phyloP scores from a whole-genome alignment of 2,329 filamentous ascomycete species.

The Grosmannia clavigera region DNA sequence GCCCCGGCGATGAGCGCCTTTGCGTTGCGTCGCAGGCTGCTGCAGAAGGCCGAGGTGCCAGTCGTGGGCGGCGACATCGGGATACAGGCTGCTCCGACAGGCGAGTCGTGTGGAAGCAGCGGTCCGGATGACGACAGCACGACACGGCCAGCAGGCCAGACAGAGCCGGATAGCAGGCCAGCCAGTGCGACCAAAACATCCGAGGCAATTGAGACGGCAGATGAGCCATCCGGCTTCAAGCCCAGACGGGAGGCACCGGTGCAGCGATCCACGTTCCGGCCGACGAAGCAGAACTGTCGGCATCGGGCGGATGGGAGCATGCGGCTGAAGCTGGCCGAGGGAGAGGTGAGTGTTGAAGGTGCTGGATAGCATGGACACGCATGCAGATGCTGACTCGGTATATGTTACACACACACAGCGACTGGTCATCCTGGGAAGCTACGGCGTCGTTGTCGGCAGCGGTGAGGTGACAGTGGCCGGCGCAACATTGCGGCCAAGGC shows the following conservation, averaged over 20 bases:
- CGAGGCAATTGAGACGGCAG: not conserved
- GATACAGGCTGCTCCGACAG: not conserved
- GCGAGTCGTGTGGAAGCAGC: not conserved
- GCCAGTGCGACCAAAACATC: not conserved
- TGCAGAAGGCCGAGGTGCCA: conserved; percentile 12
- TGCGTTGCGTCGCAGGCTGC: conserved; percentile 28
- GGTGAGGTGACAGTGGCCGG: conserved; percentile 56
- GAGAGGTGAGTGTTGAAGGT: conserved; percentile 28
- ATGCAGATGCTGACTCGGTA: not conserved
- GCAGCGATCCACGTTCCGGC: conserved; percentile 33
- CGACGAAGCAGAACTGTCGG: conserved; percentile 30
- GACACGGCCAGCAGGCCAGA: not conserved
- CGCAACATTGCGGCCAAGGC: conserved; percentile 37
- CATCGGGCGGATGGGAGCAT: conserved; percentile 25
- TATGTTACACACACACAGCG: conserved; percentile 27
- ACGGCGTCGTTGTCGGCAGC: conserved; percentile 45
- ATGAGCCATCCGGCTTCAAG: not conserved
- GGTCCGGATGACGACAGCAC: not conserved
- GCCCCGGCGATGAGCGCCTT: conserved; percentile 29
- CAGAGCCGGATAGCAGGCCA: not conserved
- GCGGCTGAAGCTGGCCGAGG: conserved; percentile 31
- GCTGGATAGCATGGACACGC: too few species aligned
- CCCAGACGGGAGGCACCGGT: conserved; percentile 5
- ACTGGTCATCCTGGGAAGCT: conserved; percentile 54
- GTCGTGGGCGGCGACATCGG: not conserved